Evolutionary conservation across 2,329 filamentous ascomycete genomes (phyloP), one percentile per base, ranked within the genome.

Genomic region (Annulohypoxylon truncatum): DNA sequence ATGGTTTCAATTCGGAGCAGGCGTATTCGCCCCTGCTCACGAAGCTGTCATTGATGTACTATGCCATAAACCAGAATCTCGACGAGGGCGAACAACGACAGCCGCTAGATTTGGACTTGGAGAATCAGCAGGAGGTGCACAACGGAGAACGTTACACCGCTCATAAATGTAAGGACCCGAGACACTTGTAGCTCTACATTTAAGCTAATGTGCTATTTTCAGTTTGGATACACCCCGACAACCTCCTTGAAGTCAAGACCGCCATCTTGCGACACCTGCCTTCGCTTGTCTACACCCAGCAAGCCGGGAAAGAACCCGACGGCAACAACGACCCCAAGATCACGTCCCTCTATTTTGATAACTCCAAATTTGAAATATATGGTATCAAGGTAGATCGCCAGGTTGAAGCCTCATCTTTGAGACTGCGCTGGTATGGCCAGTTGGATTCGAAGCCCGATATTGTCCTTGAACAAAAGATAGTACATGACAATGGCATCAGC

Each of bases 341-440:
- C 71, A 98, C 94, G 13, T 97, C 95, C 24, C 88, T 99, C 38
- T 99, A 99, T 81, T 97, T 98, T 75, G 96, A 99, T 79, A 97
- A 90, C 77, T 84, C 88, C 40, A 89, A 90, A 70, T 98, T 99
- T 78, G 87, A 91, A 12, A 85, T 98, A 8, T 99, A 98, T 80
- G 88, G 88, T 12, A 87, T 91, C 73, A 98, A 98, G 81, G 89
- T 97, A 20, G 90, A 92, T 65, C 88, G 90, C 68, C 84, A 90
- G 65, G 84, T 88, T 0, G 89, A 94, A 74, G 92, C 93, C 5
- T 89, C 92, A 2, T 97, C 95, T 22, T 80, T 99, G 52, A 89
- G 96, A 7, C 83, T 98, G 65, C 87, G 96, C 40, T 99, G 96
- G 96, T 96, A 94, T 72, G 95, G 95, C 2, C 91, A 95, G 73